Evolutionary conservation across 345 rosid genomes (phyloP).

Genomic region (Erucastrum elatum): DNA sequence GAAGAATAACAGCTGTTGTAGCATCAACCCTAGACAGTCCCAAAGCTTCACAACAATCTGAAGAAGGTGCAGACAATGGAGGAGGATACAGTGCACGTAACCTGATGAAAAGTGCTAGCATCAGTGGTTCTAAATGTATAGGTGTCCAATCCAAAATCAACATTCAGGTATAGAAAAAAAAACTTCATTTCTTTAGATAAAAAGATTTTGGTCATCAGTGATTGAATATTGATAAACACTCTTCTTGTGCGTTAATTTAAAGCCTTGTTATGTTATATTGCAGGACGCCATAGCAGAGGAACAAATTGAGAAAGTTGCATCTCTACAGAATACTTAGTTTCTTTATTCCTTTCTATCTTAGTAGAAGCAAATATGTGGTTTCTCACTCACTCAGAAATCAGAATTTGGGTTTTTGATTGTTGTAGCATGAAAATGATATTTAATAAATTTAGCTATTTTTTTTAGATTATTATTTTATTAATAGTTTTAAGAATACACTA

Average conservation of each 20-base stretch:
- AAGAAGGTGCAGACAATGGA: constrained; percentile 46
- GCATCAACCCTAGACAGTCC: constrained; percentile 53
- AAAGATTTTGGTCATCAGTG: background rate
- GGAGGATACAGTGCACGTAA: constrained; percentile 56
- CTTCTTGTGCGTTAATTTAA: background rate
- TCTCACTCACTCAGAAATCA: constrained; percentile 24
- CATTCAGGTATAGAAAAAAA: constrained; percentile 41
- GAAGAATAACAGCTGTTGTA: constrained; percentile 46
- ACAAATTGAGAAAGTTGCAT: constrained; percentile 51
- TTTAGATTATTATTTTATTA: too few species aligned
- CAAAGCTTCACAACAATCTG: constrained; percentile 40
- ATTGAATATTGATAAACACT: background rate
- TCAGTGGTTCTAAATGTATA: constrained; percentile 88
- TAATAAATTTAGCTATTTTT: background rate
- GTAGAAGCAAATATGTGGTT: constrained; percentile 12
- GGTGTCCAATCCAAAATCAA: constrained; percentile 51
- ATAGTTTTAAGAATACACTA: too few species aligned
- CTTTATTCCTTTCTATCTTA: background rate
- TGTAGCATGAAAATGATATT: background rate
- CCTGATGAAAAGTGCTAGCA: constrained; percentile 87
- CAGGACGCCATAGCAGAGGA: constrained; percentile 52
- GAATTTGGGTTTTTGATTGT: constrained; percentile 7
- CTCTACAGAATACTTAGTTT: constrained; percentile 36
- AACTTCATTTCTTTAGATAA: background rate
- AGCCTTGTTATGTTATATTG: background rate